Conservation (phyloP, 2,329 filamentous ascomycete species). For the Aspergillus amoenus region DNA sequence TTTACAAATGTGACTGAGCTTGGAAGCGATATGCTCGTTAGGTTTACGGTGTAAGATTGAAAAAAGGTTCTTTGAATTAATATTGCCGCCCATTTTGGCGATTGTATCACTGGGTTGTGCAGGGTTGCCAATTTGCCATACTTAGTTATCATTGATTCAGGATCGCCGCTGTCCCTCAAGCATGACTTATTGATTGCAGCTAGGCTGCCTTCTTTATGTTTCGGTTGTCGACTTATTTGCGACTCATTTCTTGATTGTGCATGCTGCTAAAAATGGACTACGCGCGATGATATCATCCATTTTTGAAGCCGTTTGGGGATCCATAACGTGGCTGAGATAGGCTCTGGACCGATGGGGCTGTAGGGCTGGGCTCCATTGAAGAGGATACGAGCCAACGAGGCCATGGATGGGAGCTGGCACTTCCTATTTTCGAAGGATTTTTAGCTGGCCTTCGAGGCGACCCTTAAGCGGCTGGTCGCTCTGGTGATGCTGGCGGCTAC, state of each 20-base stretch:
- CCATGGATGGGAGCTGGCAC: neutral
- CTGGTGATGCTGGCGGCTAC: constrained; percentile 2
- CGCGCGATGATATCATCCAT: neutral
- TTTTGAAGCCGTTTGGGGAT: neutral
- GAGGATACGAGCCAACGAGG: neutral
- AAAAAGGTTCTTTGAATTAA: too few species aligned
- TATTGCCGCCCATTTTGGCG: neutral
- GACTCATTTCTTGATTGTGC: neutral
- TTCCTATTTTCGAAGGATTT: neutral
- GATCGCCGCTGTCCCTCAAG: neutral
- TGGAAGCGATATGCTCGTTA: neutral
- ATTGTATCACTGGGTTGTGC: neutral
- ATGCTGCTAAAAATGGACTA: neutral
- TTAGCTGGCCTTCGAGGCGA: too few species aligned
- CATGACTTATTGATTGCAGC: neutral
- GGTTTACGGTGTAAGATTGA: too few species aligned
- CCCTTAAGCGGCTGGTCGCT: neutral
- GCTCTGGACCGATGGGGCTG: neutral
- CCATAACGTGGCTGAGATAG: constrained; percentile 2
- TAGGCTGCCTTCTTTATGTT: neutral
- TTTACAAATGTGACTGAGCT: neutral
- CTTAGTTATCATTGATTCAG: neutral
- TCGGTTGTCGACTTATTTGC: neutral
- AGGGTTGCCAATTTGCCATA: neutral
- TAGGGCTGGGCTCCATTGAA: neutral